phyloP scores from a whole-genome alignment of 257 asterid species.

The Ligustrum vulgare region DNA sequence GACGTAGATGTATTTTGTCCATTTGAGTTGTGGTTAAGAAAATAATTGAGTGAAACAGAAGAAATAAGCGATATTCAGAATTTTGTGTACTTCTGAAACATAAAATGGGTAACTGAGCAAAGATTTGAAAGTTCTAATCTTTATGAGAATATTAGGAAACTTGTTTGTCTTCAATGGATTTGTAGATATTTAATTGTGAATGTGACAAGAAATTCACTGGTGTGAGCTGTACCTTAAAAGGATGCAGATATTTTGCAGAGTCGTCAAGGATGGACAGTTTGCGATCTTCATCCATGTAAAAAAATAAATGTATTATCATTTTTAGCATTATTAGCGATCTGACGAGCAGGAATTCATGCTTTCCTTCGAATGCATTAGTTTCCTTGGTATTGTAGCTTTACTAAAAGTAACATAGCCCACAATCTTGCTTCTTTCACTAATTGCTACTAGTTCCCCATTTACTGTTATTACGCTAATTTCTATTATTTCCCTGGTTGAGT shows the following conservation, averaged over 20 bases:
- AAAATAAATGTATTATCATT: not conserved
- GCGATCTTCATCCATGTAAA: not conserved
- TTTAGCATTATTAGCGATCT: not conserved
- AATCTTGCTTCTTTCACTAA: no score
- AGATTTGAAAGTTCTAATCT: not conserved
- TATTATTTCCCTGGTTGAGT: no score
- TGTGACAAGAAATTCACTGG: not conserved
- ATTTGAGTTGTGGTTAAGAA: slow-evolving; percentile 9
- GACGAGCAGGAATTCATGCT: not conserved
- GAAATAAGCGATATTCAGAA: not conserved
- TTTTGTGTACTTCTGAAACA: not conserved
- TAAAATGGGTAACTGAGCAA: not conserved
- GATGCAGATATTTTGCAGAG: not conserved
- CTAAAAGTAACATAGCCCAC: no score
- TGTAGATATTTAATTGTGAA: not conserved
- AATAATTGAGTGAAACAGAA: not conserved
- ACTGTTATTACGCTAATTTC: no score
- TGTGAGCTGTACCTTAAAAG: not conserved
- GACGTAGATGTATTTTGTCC: slow-evolving; percentile 4
- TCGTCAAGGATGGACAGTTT: not conserved
- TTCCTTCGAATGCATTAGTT: no score
- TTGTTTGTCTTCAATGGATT: not conserved
- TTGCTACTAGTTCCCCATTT: no score
- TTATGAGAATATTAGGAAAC: not conserved
- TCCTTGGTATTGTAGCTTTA: no score